These are phyloP conservation scores for Stagonosporopsis rhizophila DNA, from an alignment of 2,329 filamentous ascomycete species.

Conservation along the genomic window DNA sequence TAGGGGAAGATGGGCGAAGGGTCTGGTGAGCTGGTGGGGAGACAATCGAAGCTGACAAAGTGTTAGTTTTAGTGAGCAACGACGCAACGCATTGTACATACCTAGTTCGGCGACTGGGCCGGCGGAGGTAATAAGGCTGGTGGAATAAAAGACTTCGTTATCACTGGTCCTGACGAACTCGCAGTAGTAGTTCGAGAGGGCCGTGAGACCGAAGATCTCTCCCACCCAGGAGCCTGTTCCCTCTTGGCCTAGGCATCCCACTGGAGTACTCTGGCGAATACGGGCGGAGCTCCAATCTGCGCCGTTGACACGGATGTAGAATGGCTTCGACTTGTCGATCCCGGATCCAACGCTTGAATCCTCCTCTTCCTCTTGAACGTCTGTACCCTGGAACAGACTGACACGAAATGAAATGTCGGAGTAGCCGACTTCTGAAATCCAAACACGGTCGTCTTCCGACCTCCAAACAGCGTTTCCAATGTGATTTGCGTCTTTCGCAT, in stretches of 20 bases:
- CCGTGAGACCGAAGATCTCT: conserved; percentile 71
- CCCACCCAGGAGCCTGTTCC: conserved; percentile 69
- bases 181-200: conserved; percentile 77
- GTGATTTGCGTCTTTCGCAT: conserved; percentile 78
- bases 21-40: conserved; percentile 65
- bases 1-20: conserved; percentile 76
- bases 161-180: conserved; percentile 76
- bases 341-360: conserved; percentile 54
- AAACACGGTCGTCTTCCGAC: conserved; percentile 73
- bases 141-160: conserved; percentile 71
- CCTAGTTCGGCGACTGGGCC: conserved; percentile 66
- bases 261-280: conserved; percentile 63
- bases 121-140: conserved; percentile 72
- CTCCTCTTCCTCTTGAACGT: conserved; percentile 46
- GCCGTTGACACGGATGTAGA: conserved; percentile 80
- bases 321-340: conserved; percentile 74
- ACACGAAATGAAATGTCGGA: conserved; percentile 80
- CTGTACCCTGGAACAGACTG: conserved; percentile 64
- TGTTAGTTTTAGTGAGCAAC: neutral
- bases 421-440: conserved; percentile 80
- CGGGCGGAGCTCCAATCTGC: conserved; percentile 80
- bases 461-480: conserved; percentile 78
- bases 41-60: conserved; percentile 38
- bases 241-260: conserved; percentile 55
- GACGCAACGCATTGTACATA: conserved; percentile 38